phyloP scores from a whole-genome alignment of 2,329 filamentous ascomycete genomes.

The Colletotrichum sp. region DNA sequence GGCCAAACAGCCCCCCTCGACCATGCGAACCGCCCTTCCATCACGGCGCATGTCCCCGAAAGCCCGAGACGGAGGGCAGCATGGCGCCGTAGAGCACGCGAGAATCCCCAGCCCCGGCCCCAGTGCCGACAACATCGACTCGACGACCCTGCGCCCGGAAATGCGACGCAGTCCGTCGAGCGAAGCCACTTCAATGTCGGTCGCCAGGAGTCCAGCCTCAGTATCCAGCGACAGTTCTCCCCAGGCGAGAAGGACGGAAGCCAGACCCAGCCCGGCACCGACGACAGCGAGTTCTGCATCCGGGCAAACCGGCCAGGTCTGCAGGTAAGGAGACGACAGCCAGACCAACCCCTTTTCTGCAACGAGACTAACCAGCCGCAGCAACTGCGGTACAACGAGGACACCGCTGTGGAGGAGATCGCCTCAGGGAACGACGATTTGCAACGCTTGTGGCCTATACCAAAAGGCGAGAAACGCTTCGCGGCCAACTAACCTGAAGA shows the following conservation, averaged over 20 bases:
- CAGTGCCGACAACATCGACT: not conserved
- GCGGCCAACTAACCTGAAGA: slow-evolving; percentile 88
- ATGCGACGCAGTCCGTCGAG: slow-evolving; percentile 20
- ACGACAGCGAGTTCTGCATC: slow-evolving; percentile 17
- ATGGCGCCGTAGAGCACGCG: not conserved
- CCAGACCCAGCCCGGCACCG: slow-evolving; percentile 16
- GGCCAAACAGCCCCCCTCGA: slow-evolving; percentile 12
- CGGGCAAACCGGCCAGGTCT: slow-evolving; percentile 66
- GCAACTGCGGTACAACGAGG: slow-evolving; percentile 93
- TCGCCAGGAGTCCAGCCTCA: slow-evolving; percentile 19
- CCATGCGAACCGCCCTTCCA: slow-evolving; percentile 21
- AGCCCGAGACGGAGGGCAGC: slow-evolving; percentile 5
- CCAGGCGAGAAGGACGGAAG: not conserved
- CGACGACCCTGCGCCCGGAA: not conserved
- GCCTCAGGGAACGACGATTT: slow-evolving; percentile 91
- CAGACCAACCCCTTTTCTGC: not conserved
- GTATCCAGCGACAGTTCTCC: slow-evolving; percentile 15
- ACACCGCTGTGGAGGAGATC: slow-evolving; percentile 96
- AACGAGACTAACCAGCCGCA: slow-evolving; percentile 43
- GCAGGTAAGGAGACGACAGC: slow-evolving; percentile 59
- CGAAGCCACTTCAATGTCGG: slow-evolving; percentile 15
- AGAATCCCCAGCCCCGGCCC: slow-evolving; percentile 2
- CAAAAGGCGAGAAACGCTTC: slow-evolving; percentile 91
- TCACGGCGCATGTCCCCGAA: slow-evolving; percentile 22
- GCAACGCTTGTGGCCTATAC: slow-evolving; percentile 96